These are phyloP conservation scores for Solanum hybrid DNA, from an alignment of 305 asterid species.

Conservation along the genomic window DNA sequence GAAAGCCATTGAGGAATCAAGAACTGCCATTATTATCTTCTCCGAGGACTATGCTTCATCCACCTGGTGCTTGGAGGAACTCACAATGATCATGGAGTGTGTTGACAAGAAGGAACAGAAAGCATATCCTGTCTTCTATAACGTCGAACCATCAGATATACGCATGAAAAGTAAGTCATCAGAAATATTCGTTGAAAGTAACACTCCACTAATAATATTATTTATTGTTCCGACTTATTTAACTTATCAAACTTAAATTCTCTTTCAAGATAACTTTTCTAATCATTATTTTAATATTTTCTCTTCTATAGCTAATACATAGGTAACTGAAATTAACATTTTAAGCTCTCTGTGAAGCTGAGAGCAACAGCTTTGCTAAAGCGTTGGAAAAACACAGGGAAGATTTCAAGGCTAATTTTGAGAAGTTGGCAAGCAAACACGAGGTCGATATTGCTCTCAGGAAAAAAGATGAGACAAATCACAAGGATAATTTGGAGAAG, in stretches of 20 bases:
- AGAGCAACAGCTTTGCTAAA: neutral
- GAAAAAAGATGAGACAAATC: neutral
- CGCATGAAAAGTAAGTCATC: neutral
- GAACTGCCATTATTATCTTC: no score
- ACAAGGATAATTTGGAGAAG: neutral
- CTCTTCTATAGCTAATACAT: neutral
- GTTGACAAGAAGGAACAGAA: neutral
- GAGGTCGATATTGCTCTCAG: no score
- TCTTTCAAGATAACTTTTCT: neutral
- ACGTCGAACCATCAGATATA: neutral
- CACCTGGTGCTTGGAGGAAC: neutral
- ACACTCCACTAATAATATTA: neutral
- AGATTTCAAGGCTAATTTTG: neutral
- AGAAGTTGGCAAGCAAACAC: no score
- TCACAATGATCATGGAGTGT: neutral
- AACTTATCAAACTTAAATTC: neutral
- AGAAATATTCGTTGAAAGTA: neutral
- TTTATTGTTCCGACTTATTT: neutral
- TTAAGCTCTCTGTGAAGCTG: neutral
- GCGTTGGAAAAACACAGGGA: neutral
- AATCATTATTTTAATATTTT: neutral
- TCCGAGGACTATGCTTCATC: neutral
- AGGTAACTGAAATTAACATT: neutral
- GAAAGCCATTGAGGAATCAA: neutral
- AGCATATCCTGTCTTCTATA: neutral